Evolutionary conservation across 345 rosid species (phyloP), one percentile per base, ranked within the genome.

Genomic region (Citrus sinensis): DNA sequence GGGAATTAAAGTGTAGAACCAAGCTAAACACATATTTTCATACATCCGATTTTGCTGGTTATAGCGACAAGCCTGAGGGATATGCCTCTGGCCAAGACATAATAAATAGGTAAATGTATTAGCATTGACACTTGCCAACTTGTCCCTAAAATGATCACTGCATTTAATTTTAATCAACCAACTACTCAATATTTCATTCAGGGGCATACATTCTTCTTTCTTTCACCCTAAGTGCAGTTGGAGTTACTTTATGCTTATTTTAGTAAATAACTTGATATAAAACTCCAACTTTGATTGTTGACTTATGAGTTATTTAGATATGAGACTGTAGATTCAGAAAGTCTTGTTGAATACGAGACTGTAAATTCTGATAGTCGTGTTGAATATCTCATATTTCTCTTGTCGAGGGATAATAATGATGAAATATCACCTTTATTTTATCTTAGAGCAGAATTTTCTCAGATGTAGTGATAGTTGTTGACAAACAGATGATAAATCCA

Each of bases 11-110:
- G 29, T 6, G 1, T 32, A 61, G 59, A 17, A 61, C 22, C 61
- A 29, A 70, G 10, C 74, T 68, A 42, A 30, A 63, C 40, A 39
- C 16, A 66, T 62, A 64, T 34, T 67, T 56, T 25, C 30, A 29
- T 5, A 9, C 2, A 3, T 76, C 72, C 79, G 70, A 58, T 78
- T 82, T 86, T 75, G 89, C 88, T 89, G 97, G 99, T 67, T 95
- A 92, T 74, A 93, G 98, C 86, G 95, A 95, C 85, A 95, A 87
- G 78, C 99, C 98, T 59, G 99, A 93, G 88, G 96, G 89, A 82
- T 88, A 82, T 76, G 88, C 98, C 27, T 87, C 92, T 30, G 79
- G 76, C 54, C 74, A 89, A 80, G 93, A 92, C 79, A 86, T 93
- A 61, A 85, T 86, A 34, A 95, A 93, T 78, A 93, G 72, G 97